Evolutionary conservation across 495 filamentous ascomycete species (phyloP), one percentile per base, ranked within the genome.

Genomic region (Podospora australis): DNA sequence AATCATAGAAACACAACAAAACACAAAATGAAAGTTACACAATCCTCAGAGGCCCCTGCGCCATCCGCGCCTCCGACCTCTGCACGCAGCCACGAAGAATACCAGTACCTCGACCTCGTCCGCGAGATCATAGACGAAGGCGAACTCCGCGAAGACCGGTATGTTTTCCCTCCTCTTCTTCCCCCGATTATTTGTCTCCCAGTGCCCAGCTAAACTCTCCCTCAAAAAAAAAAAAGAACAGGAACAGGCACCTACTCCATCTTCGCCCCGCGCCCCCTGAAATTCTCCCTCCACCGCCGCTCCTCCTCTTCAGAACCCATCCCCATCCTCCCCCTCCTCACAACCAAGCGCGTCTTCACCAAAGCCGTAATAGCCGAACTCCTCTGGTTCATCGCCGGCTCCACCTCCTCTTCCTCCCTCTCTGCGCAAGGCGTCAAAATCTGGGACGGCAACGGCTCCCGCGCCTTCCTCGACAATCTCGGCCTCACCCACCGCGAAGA

Each of bases 401-500:
- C 67, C 49, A 97, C 92, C 2, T 90, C 87, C 3, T 86, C 86
- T 0, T 57, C 75, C 3, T 71, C 88, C 0, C 83, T 97, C 19
- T 82, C 78, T 36, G 77, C 78, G 8, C 78, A 82, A 9, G 87
- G 88, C 10, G 79, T 97, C 58, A 95, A 94, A 65, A 97, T 98
- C 70, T 98, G 92, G 92, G 92, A 98, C 67, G 88, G 87, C 60
- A 97, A 98, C 63, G 92, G 91, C 48, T 86, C 81, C 44, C 91
- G 92, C 60, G 82, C 78, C 52, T 95, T 80, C 67, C 85, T 98
- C 34, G 91, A 98, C 68, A 79, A 70, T 45, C 73, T 91, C 11
- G 90, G 91, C 5, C 77, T 97, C 9, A 67, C 75, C 0, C 76
- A 92, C 58, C 86, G 90, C 48, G 86, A 74, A 24, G 85, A 78